Conservation (phyloP, 371 early-diverging fungal genomes). For the Apophysomyces variabilis region DNA sequence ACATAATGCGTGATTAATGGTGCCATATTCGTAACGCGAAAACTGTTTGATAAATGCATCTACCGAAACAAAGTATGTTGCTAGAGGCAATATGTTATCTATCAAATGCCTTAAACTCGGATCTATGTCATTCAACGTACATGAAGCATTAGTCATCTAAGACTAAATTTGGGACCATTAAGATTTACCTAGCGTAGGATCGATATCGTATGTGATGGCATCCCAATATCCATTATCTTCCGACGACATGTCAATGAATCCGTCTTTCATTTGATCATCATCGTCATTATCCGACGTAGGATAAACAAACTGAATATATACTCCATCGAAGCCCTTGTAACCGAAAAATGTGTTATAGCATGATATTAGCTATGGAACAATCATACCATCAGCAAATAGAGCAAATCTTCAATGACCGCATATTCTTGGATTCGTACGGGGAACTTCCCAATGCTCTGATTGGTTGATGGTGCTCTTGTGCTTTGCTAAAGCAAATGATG, state of each 20-base stretch:
- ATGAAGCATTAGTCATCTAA: neutral
- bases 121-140: slow-evolving; percentile 51
- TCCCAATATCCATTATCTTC: slow-evolving; percentile 34
- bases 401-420: slow-evolving; percentile 84
- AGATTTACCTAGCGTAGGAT: slow-evolving; percentile 52
- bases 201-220: slow-evolving; percentile 45
- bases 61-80: slow-evolving; percentile 72
- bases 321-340: slow-evolving; percentile 83
- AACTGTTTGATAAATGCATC: slow-evolving; percentile 76
- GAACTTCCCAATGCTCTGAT: slow-evolving; percentile 28
- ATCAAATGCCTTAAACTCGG: slow-evolving; percentile 78
- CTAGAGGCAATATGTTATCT: slow-evolving; percentile 76
- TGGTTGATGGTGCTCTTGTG: slow-evolving; percentile 7
- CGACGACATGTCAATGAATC: slow-evolving; percentile 15
- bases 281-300: slow-evolving; percentile 28
- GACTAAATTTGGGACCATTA: too few relatives aligned
- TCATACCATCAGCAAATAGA: slow-evolving; percentile 83
- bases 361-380: neutral
- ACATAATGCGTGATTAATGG: slow-evolving; percentile 88
- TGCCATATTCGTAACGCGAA: slow-evolving; percentile 81
- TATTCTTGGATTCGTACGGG: slow-evolving; percentile 73
- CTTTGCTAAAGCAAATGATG: neutral
- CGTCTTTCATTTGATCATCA: slow-evolving; percentile 36
- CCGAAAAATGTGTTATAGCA: neutral
- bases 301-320: slow-evolving; percentile 60